Base-by-base conservation (phyloP, 2,329 filamentous ascomycete genomes). In the Grosmannia clavigera region DNA sequence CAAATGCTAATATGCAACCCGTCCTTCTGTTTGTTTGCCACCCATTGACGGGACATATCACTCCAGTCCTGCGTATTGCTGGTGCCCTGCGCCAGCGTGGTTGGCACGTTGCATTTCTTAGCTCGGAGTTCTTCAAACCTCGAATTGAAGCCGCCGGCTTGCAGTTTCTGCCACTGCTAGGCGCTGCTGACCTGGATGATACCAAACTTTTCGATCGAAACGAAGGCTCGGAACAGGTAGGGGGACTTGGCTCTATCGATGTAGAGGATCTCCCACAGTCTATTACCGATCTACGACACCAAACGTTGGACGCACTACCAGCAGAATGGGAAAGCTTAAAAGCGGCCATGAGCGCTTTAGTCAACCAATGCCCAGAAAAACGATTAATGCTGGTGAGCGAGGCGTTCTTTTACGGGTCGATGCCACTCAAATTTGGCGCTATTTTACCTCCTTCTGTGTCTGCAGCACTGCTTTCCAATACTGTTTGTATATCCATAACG, bases 11-110 rank as follows among this genome's bases (percentile, higher is more conserved):
- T 16, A 58, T 57, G 51, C 59, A 55, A 1, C 63, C 64, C 1
- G 27, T 56, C 3, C 61, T 74, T 57, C 66, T 74, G 22, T 69
- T 74, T 59, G 64, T 69, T 50, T 69, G 69, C 60, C 71, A 74
- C 58, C 65, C 70, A 1, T 65, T 74, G 31, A 71, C 70, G 9
- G 73, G 73, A 9, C 73, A 75, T 61, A 62, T 75, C 25, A 68
- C 69, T 0, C 73, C 72, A 0, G 63, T 72, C 48, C 59, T 72
- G 50, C 69, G 71, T 51, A 69, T 74, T 52, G 69, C 72, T n/a
- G 61, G 62, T 3, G 67, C 65, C 22, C 68, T 75, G 33, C 62
- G 58, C 38, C 54, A 64, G 22, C 68, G 67, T 3, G 69, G 67
- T 48, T 73, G 70, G 69, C 60, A 63, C 3, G 67, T 70, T 35